A percentile compares a stretch with the other conserved stretches of the same genome.
phyloP scores from a whole-genome alignment of 352 stramenopile species.

The Globisporangium canariense region DNA sequence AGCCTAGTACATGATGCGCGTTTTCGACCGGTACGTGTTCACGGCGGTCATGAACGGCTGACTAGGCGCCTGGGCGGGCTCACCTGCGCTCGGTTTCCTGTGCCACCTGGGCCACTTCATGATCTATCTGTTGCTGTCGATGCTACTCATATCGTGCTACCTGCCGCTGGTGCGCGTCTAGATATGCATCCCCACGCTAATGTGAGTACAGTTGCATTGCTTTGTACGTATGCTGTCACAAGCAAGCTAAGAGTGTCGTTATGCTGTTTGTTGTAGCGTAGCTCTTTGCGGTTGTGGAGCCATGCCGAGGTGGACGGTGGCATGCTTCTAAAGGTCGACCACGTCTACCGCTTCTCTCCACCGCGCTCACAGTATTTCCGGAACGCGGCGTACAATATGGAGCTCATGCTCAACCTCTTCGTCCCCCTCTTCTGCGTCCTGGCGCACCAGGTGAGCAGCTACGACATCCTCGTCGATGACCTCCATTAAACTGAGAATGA shows the following conservation, averaged over 20 bases:
- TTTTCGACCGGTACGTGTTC: constrained; percentile 78
- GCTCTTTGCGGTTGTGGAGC: constrained; percentile 72
- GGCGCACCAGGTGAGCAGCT: constrained; percentile 63
- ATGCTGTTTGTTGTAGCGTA: constrained; percentile 16
- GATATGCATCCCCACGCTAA: constrained; percentile 73
- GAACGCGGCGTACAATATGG: constrained; percentile 81
- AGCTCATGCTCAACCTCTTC: constrained; percentile 71
- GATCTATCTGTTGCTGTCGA: constrained; percentile 63
- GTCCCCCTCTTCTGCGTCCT: constrained; percentile 77
- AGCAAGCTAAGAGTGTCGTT: not conserved
- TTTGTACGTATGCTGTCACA: constrained; percentile 1
- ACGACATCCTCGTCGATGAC: constrained; percentile 8
- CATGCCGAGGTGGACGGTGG: constrained; percentile 65
- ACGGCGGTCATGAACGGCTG: constrained; percentile 71
- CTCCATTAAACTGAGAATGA: not conserved
- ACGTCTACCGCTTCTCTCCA: constrained; percentile 75
- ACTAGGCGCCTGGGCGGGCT: constrained; percentile 74
- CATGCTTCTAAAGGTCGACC: constrained; percentile 67
- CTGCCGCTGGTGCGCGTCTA: constrained; percentile 70
- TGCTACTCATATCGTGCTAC: constrained; percentile 75
- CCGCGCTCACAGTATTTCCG: constrained; percentile 72
- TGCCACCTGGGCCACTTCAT: constrained; percentile 58
- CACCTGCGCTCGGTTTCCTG: constrained; percentile 51
- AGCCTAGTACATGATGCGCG: constrained; percentile 77
- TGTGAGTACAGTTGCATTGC: constrained; percentile 31